phyloP scores from a whole-genome alignment of 208 protist genomes.

The Trypanosoma platydactyli region DNA sequence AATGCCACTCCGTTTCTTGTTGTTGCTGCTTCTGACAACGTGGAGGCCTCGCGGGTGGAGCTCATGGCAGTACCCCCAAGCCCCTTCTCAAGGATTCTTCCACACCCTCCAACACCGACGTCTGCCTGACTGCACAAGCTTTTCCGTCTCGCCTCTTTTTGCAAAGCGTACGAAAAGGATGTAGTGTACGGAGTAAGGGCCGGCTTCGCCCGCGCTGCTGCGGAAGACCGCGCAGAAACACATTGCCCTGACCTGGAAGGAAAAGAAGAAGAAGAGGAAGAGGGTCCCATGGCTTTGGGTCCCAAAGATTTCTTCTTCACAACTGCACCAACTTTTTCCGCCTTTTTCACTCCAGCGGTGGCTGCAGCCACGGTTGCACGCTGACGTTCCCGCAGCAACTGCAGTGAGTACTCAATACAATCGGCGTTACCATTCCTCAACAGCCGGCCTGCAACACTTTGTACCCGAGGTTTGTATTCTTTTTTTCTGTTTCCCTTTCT shows the following conservation, averaged over 20 bases:
- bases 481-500: too few relatives aligned
- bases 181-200: constrained; percentile 5
- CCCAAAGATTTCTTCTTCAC: neutral
- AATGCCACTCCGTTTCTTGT: neutral
- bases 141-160: constrained; percentile 3
- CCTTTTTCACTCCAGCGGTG: neutral
- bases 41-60: neutral
- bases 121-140: neutral
- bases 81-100: neutral
- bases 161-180: constrained; percentile 11
- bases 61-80: neutral
- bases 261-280: too few relatives aligned
- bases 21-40: neutral
- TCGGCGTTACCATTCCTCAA: too few relatives aligned
- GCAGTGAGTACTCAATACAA: too few relatives aligned
- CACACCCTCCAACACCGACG: neutral
- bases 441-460: too few relatives aligned
- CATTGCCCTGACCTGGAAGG: neutral
- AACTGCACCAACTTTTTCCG: neutral
- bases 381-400: neutral
- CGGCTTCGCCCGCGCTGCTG: constrained; percentile 3
- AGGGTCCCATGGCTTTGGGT: too few relatives aligned
- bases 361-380: neutral
- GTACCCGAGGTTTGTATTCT: too few relatives aligned
- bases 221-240: neutral